phyloP scores from a whole-genome alignment of 1,284 basidiomycete species.

The Psilocybe mexicana region DNA sequence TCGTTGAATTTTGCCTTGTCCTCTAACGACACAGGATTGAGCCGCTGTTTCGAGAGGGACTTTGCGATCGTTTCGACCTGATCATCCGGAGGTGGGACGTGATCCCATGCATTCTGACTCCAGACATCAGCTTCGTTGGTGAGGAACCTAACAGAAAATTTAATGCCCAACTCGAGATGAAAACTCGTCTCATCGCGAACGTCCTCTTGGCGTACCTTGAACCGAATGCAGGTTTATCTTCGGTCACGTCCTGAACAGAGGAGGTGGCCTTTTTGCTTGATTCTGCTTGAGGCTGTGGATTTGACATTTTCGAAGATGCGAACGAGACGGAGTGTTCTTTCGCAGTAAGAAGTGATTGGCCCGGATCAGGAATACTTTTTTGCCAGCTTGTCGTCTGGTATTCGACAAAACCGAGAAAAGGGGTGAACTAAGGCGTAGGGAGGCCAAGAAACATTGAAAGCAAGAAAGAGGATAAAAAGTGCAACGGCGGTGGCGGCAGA shows the following conservation, averaged over 20 bases:
- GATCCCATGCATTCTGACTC: constrained; percentile 86
- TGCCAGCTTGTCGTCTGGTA: not conserved
- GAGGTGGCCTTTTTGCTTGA: constrained; percentile 45
- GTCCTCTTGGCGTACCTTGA: constrained; percentile 47
- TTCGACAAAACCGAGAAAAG: not conserved
- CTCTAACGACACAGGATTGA: constrained; percentile 65
- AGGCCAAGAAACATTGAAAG: not conserved
- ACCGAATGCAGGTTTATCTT: constrained; percentile 68
- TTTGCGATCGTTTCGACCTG: constrained; percentile 68
- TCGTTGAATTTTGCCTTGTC: constrained; percentile 73
- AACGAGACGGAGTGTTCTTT: not conserved
- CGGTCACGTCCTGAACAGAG: constrained; percentile 61
- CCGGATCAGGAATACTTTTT: not conserved
- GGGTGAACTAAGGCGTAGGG: not conserved
- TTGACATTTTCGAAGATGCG: constrained; percentile 2
- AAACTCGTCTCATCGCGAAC: not conserved
- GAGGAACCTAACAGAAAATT: constrained; percentile 50
- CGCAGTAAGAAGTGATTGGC: not conserved
- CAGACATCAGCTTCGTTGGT: constrained; percentile 66
- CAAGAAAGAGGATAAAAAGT: not conserved
- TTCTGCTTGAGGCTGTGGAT: constrained; percentile 8
- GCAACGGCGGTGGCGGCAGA: constrained; percentile 6
- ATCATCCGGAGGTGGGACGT: constrained; percentile 82
- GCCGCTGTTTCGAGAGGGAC: constrained; percentile 68
- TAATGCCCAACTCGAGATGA: constrained; percentile 2